Base-by-base conservation (phyloP, 129 eudicot species). In the Sambucus nigra region DNA sequence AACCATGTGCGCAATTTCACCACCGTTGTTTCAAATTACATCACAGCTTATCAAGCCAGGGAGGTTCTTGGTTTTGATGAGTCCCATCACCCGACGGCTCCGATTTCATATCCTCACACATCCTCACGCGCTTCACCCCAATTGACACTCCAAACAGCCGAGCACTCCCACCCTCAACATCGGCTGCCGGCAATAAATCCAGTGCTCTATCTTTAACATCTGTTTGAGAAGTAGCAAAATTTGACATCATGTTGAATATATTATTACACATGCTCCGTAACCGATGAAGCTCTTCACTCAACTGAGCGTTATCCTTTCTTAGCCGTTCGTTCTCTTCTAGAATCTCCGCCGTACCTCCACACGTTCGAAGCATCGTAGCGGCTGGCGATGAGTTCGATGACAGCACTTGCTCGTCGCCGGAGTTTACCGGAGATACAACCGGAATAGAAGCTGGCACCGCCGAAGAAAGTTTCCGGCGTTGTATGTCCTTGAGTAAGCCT, bases 281-380 rank as follows among this genome's bases (percentile, higher is more conserved):
- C 42, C 77, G 79, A 44, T 51, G 66, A 19, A 84, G 60, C 41
- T 84, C 94, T n/a, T 64, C 57, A 25, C 70, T 73, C 61, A 80
- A 41, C 23, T 58, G 75, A 3, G 71, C 56, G 66, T 84, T 84
- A 62, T 84, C 80, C 46, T 68, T 74, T 40, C 82, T 73, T 55
- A 84, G 49, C 47, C 88, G 76, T 7, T 73, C 85, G 60, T 84
- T 84, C 53, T 84, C 94, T 54, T 80, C 94, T 0, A 80, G 0
- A 2, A 84, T 67, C 64, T 76, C 84, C 41, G 81, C 54, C 44
- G 72, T 58, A 0, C 73, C 48, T 5, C 66, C 17, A 50, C 69
- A 55, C 0, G 67, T 25, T 15, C 64, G 42, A n/a, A 45, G 51
- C 22, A 58, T 26, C 23, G 71, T 44, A 7, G 47, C 46, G 20